Evolutionary conservation across 352 stramenopile species (phyloP).

Genomic region (Phytophthora uliginosa): DNA sequence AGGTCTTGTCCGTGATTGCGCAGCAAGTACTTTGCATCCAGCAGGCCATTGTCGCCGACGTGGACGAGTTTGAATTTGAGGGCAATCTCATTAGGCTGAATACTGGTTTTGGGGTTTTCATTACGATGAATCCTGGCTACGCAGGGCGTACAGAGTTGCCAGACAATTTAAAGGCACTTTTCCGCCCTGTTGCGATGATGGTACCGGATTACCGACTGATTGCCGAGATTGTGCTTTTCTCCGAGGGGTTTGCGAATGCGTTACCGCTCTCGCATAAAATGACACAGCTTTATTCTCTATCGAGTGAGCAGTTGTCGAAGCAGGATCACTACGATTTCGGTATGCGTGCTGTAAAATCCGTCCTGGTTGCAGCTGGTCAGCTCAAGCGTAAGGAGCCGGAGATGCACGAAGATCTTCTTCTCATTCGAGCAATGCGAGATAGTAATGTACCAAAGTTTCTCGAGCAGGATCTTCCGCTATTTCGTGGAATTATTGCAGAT

Average conservation of each 20-base stretch:
- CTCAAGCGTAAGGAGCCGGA: conserved; percentile 96
- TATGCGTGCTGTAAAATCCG: conserved; percentile 95
- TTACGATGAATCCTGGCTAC: conserved; percentile 97
- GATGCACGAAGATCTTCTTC: conserved; percentile 94
- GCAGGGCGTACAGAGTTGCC: conserved; percentile 93
- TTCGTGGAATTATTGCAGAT: conserved; percentile 95
- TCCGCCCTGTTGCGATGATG: conserved; percentile 96
- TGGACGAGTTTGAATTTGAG: conserved; percentile 95
- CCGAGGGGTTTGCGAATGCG: conserved; percentile 95
- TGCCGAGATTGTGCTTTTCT: conserved; percentile 96
- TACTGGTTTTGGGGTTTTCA: conserved; percentile 95
- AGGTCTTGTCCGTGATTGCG: conserved; percentile 97
- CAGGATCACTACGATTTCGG: conserved; percentile 97
- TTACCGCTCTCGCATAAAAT: conserved; percentile 95
- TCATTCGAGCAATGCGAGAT: conserved; percentile 97
- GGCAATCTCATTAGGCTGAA: conserved; percentile 94
- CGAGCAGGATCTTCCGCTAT: conserved; percentile 95
- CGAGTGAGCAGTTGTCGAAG: conserved; percentile 95
- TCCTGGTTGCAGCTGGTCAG: conserved; percentile 95
- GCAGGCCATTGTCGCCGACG: conserved; percentile 92
- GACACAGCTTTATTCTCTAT: conserved; percentile 94
- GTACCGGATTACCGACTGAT: conserved; percentile 96
- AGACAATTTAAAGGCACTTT: conserved; percentile 96
- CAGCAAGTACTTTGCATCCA: conserved; percentile 97
- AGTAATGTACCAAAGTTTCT: conserved; percentile 97